A percentile compares a stretch with the other conserved stretches of the same genome.
Conservation (phyloP, 768 basidiomycete genomes). For the Rhodotorula babjevae region DNA sequence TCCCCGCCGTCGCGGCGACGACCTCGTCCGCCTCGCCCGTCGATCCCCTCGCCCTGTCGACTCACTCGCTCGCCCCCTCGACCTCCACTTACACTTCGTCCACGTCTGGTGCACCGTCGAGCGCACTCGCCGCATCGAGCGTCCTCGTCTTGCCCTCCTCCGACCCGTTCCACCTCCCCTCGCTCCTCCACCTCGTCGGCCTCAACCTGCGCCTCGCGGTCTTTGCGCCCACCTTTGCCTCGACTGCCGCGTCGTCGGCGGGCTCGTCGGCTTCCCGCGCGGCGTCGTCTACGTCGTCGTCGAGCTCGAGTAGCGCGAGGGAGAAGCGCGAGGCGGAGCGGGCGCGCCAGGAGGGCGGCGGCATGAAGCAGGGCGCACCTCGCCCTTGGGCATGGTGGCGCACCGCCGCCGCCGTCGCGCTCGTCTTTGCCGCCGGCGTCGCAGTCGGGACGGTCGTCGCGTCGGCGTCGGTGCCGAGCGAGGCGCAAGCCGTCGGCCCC, state of each 20-base stretch:
- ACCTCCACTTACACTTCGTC: not conserved
- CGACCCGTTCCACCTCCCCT: constrained; percentile 34
- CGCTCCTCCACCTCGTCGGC: constrained; percentile 32
- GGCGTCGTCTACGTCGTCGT: not conserved
- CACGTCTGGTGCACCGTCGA: not conserved
- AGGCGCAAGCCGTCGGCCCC: not conserved
- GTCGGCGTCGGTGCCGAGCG: too few species aligned
- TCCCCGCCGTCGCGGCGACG: not conserved
- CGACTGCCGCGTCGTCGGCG: not conserved
- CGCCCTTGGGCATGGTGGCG: not conserved
- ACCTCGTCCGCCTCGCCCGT: not conserved
- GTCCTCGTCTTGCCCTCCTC: constrained; percentile 1
- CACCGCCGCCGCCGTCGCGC: not conserved
- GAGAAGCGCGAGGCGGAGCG: too few species aligned
- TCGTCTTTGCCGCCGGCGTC: constrained; percentile 26
- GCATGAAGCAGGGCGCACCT: not conserved
- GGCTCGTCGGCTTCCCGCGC: not conserved
- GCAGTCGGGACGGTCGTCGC: constrained; percentile 1
- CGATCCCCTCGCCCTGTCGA: not conserved
- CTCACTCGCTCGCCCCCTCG: not conserved
- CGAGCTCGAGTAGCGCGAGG: not conserved
- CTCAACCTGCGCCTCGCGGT: constrained; percentile 33
- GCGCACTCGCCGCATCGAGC: not conserved
- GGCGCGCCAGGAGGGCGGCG: not conserved
- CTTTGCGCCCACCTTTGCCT: not conserved